phyloP scores from a whole-genome alignment of 306 rosid genomes.

The Cyamopsis tetragonoloba region DNA sequence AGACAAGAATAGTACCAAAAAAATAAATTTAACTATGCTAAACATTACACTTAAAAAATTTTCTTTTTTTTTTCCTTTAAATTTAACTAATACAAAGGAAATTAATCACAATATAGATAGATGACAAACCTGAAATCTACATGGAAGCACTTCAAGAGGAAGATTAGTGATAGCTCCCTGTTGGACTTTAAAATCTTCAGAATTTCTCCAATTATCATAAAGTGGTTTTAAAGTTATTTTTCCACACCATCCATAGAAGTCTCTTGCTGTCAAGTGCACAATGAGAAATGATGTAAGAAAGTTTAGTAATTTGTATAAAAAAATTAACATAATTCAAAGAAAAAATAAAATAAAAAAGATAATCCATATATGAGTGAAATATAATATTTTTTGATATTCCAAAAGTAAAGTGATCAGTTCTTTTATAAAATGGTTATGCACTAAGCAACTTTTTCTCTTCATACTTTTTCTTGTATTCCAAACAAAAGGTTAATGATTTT shows the following conservation, averaged over 20 bases:
- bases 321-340: background rate
- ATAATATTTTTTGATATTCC: too few species aligned
- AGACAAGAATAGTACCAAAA: background rate
- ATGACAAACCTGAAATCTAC: conserved; percentile 63
- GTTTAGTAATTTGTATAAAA: conserved; percentile 10
- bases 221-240: conserved; percentile 61
- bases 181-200: conserved; percentile 54
- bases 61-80: too few species aligned
- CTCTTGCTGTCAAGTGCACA: conserved; percentile 46
- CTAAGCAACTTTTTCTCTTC: too few species aligned
- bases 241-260: conserved; percentile 55
- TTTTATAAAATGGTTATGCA: too few species aligned
- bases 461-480: too few species aligned
- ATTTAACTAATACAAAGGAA: conserved; percentile 20
- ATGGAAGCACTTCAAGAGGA: conserved; percentile 52
- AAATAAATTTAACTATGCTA: conserved; percentile 18
- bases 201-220: conserved; percentile 50
- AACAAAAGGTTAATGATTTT: too few species aligned
- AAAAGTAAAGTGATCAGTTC: too few species aligned
- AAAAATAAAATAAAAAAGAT: background rate
- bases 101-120: background rate
- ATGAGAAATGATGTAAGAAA: conserved; percentile 8
- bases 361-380: conserved; percentile 1
- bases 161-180: conserved; percentile 57
- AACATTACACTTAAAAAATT: too few species aligned